Conservation (phyloP, 495 filamentous ascomycete genomes). For the Penicillium coffeae region DNA sequence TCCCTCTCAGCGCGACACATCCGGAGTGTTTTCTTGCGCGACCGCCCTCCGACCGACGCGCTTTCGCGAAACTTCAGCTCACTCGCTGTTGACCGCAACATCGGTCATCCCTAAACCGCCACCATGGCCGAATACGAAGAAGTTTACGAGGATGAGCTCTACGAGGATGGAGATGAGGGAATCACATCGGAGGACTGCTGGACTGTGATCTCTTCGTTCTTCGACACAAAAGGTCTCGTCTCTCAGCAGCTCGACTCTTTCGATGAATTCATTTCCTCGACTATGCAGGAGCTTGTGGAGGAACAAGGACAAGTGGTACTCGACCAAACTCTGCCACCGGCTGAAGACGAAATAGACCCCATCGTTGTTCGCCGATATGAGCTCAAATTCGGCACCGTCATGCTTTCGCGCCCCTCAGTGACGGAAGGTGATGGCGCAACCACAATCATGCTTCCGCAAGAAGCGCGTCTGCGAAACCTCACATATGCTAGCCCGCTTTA, state of each 20-base stretch:
- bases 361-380: slow-evolving; percentile 86
- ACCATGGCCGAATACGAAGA: slow-evolving; percentile 55
- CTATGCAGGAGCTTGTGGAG: slow-evolving; percentile 86
- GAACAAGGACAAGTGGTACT: slow-evolving; percentile 85
- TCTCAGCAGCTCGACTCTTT: slow-evolving; percentile 98
- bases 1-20: not conserved
- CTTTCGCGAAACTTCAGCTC: too few species aligned
- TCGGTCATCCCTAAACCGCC: slow-evolving; percentile 2
- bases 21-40: not conserved
- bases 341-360: slow-evolving; percentile 62
- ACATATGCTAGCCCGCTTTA: slow-evolving; percentile 93
- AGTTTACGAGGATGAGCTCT: slow-evolving; percentile 49
- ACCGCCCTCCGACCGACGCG: slow-evolving; percentile 19
- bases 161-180: slow-evolving; percentile 65
- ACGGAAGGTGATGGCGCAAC: slow-evolving; percentile 90
- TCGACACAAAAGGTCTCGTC: slow-evolving; percentile 90
- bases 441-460: slow-evolving; percentile 77
- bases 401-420: slow-evolving; percentile 78
- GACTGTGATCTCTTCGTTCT: slow-evolving; percentile 95
- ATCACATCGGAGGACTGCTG: slow-evolving; percentile 89
- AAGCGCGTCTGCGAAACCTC: slow-evolving; percentile 88
- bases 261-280: slow-evolving; percentile 89
- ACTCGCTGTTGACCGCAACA: not conserved
- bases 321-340: slow-evolving; percentile 76
- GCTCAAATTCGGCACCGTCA: slow-evolving; percentile 82